A percentile compares a stretch with the other conserved stretches of the same genome.
These are phyloP conservation scores for Cucurbita argyrosperma DNA, from an alignment of 306 rosid genomes.

Conservation along the genomic window DNA sequence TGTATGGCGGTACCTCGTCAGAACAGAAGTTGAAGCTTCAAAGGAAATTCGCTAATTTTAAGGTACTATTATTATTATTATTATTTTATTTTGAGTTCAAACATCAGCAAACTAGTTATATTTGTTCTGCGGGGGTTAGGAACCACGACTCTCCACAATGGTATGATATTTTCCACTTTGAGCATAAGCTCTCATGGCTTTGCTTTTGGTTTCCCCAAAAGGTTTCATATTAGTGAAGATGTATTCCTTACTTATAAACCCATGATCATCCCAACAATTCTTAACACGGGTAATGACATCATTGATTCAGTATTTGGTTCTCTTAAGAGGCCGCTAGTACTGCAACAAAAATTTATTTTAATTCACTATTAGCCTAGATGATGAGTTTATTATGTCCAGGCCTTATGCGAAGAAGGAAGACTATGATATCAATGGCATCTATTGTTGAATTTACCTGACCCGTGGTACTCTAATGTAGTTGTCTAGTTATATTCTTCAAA, in stretches of 20 bases:
- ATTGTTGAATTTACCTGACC: background rate
- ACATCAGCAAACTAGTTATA: background rate
- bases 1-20: constrained; percentile 86
- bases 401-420: background rate
- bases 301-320: background rate
- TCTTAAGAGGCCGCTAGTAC: background rate
- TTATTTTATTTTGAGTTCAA: background rate
- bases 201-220: no score
- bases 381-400: background rate
- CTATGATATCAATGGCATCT: background rate
- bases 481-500: background rate
- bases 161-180: no score
- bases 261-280: no score
- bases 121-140: background rate
- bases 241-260: no score
- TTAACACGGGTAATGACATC: background rate
- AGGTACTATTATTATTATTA: constrained; percentile 26
- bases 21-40: constrained; percentile 70
- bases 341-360: background rate
- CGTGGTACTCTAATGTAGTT: background rate
- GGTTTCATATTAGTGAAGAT: no score
- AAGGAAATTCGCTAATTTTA: constrained; percentile 70
- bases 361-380: background rate
- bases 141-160: no score
- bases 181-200: no score